Evolutionary conservation across 305 asterid species (phyloP).

Genomic region (Euphrasia arctica): DNA sequence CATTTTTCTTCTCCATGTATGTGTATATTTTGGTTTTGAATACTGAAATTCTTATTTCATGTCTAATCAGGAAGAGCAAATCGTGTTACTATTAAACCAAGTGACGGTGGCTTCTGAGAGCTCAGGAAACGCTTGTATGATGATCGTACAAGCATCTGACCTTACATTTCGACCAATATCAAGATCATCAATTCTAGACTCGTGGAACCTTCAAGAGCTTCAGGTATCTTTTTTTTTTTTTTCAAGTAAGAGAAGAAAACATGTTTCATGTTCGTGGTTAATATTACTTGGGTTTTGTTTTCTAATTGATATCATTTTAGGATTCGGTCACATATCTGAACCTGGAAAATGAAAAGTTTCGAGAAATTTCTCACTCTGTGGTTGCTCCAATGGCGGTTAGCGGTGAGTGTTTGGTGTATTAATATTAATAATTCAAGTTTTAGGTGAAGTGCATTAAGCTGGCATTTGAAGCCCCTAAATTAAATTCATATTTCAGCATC

Average conservation of each 20-base stretch:
- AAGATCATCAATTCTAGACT: constrained; percentile 37
- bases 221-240: constrained; percentile 38
- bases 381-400: constrained; percentile 92
- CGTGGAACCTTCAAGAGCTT: constrained; percentile 66
- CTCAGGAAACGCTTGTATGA: constrained; percentile 76
- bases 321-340: constrained; percentile 49
- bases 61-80: constrained; percentile 71
- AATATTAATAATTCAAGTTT: constrained; percentile 7
- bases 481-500: constrained; percentile 11
- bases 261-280: neutral
- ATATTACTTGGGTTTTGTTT: neutral
- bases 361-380: constrained; percentile 69
- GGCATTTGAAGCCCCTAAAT: constrained; percentile 9
- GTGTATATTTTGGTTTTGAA: constrained; percentile 20
- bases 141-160: constrained; percentile 59
- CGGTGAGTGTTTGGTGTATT: constrained; percentile 50
- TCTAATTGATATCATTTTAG: constrained; percentile 30
- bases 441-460: constrained; percentile 13
- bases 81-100: constrained; percentile 64
- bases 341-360: constrained; percentile 73
- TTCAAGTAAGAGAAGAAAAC: neutral
- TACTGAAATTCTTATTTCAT: constrained; percentile 28
- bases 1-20: neutral
- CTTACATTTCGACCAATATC: constrained; percentile 70
- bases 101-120: constrained; percentile 51